These are phyloP conservation scores for Solanum clarkiae DNA, from an alignment of 257 asterid genomes.

Conservation along the genomic window DNA sequence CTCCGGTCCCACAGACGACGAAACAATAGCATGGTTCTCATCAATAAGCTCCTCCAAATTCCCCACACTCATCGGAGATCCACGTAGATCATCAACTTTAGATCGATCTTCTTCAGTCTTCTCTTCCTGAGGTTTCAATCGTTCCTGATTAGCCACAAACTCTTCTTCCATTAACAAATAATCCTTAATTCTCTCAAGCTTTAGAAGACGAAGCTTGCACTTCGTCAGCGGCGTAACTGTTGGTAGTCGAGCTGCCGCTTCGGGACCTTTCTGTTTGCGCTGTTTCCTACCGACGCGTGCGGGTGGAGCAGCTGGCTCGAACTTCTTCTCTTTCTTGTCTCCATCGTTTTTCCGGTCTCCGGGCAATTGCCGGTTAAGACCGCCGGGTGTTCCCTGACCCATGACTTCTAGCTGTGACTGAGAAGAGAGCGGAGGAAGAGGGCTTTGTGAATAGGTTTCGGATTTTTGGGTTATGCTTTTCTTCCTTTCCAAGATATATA, in stretches of 20 bases:
- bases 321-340: constrained; percentile 80
- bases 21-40: constrained; percentile 87
- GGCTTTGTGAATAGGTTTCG: background rate
- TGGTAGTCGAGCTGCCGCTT: constrained; percentile 35
- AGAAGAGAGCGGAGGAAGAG: background rate
- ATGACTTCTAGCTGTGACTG: background rate
- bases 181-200: constrained; percentile 74
- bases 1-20: constrained; percentile 91
- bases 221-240: constrained; percentile 32
- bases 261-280: constrained; percentile 71
- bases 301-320: constrained; percentile 62
- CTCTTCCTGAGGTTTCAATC: constrained; percentile 46
- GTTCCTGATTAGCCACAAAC: constrained; percentile 42
- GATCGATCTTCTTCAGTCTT: constrained; percentile 42
- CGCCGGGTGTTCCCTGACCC: constrained; percentile 48
- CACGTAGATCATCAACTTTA: constrained; percentile 38
- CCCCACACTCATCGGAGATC: constrained; percentile 87
- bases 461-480: background rate
- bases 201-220: constrained; percentile 46
- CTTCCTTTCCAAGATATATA: background rate
- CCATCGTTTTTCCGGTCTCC: constrained; percentile 83
- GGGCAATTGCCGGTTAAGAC: constrained; percentile 63
- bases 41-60: constrained; percentile 85
- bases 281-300: constrained; percentile 42
- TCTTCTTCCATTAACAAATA: constrained; percentile 84